phyloP scores from a whole-genome alignment of 495 filamentous ascomycete genomes.

The Chlorociboria aeruginascens region DNA sequence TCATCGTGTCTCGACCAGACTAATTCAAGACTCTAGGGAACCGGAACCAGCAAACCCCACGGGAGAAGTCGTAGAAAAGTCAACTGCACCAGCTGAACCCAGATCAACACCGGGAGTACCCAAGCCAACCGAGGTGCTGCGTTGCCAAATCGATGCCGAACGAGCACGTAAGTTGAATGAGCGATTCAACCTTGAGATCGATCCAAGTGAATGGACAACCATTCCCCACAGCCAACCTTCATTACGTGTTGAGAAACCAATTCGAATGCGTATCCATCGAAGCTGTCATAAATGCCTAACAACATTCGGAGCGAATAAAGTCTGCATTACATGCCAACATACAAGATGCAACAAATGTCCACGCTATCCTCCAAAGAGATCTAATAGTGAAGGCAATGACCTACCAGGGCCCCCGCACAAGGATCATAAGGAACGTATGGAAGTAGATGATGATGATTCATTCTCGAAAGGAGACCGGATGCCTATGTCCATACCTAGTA shows the following conservation, averaged over 20 bases:
- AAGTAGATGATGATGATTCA: background rate
- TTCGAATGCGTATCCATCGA: conserved; percentile 84
- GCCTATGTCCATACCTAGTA: conserved; percentile 48
- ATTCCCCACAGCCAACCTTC: conserved; percentile 11
- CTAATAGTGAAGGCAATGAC: background rate
- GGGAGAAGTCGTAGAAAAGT: background rate
- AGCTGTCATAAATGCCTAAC: conserved; percentile 69
- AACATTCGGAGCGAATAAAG: conserved; percentile 55
- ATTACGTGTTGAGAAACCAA: conserved; percentile 67
- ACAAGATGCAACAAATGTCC: conserved; percentile 68
- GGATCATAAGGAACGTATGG: conserved; percentile 2
- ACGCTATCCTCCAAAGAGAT: conserved; percentile 31
- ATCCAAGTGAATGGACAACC: conserved; percentile 17
- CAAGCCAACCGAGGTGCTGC: conserved; percentile 7
- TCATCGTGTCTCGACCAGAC: conserved; percentile 2
- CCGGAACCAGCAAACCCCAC: background rate
- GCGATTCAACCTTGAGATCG: conserved; percentile 11
- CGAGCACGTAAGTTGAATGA: conserved; percentile 13
- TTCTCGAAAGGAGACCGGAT: conserved; percentile 11
- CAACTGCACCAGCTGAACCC: conserved; percentile 8
- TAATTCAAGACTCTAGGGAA: background rate
- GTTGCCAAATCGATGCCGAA: conserved; percentile 19
- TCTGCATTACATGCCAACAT: conserved; percentile 64
- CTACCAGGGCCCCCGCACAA: background rate
- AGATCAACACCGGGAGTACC: conserved; percentile 17